Evolutionary conservation across 2,329 filamentous ascomycete species (phyloP).

Genomic region (Hypoxylon rubiginosum): DNA sequence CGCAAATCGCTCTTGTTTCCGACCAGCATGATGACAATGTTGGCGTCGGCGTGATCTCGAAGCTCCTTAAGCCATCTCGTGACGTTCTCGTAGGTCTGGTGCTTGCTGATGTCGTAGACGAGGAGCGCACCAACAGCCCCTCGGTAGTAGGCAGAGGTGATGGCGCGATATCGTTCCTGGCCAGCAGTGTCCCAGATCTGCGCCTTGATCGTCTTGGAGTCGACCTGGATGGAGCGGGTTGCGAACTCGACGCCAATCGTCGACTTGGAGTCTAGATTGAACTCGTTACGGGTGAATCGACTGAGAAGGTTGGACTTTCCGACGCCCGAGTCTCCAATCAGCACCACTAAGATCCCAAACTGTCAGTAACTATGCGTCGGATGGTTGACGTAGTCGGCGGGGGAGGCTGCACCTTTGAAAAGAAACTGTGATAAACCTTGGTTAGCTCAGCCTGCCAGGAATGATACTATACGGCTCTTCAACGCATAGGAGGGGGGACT

Average conservation of each 20-base stretch:
- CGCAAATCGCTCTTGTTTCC: slow-evolving; percentile 99
- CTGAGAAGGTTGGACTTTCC: slow-evolving; percentile 99
- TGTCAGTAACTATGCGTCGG: slow-evolving; percentile 48
- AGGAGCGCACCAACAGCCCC: slow-evolving; percentile 97
- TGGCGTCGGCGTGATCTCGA: slow-evolving; percentile 96
- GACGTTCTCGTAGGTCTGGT: slow-evolving; percentile 99
- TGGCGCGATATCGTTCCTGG: slow-evolving; percentile 98
- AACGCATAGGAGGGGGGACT: not conserved
- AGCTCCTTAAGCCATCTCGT: slow-evolving; percentile 99
- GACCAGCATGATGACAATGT: slow-evolving; percentile 99
- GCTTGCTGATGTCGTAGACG: slow-evolving; percentile 99
- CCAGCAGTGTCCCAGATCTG: slow-evolving; percentile 99
- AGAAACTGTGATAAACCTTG: slow-evolving; percentile 79
- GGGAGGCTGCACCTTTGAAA: slow-evolving; percentile 84
- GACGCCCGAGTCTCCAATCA: slow-evolving; percentile 99
- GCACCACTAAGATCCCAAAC: slow-evolving; percentile 75
- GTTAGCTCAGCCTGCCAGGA: slow-evolving; percentile 45
- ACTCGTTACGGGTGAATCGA: slow-evolving; percentile 99
- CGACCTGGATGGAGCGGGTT: slow-evolving; percentile 97
- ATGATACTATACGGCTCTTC: not conserved
- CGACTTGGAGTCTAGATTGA: slow-evolving; percentile 99
- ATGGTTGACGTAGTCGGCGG: slow-evolving; percentile 42
- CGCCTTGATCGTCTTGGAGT: slow-evolving; percentile 99
- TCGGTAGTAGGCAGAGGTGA: slow-evolving; percentile 98
- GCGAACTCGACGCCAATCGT: slow-evolving; percentile 99